Conservation (phyloP, 169 alveolate species). For the Plasmodium gonderi region DNA sequence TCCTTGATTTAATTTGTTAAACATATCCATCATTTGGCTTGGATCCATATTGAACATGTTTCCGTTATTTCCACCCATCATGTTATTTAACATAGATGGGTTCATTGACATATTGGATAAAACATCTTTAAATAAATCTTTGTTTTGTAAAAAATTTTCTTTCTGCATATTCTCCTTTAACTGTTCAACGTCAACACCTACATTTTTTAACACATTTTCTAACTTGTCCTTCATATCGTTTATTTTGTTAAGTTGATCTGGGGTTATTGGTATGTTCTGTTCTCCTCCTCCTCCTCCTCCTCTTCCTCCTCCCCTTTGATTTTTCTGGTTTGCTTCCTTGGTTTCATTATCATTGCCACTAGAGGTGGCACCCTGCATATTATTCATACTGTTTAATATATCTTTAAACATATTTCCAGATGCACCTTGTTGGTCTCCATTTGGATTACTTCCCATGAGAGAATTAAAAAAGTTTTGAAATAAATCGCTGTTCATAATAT, state of each 20-base stretch:
- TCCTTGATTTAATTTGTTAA: neutral
- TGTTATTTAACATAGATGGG: constrained; percentile 9
- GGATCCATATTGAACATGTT: constrained; percentile 2
- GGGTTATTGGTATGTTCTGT: neutral
- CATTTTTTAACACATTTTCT: constrained; percentile 14
- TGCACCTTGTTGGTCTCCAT: neutral
- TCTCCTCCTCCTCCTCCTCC: neutral
- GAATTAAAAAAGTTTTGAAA: constrained; percentile 6
- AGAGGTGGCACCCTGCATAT: neutral
- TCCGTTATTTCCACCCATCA: neutral
- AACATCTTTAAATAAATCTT: neutral
- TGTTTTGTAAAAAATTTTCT: constrained; percentile 8
- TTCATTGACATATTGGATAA: neutral
- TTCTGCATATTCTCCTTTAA: constrained; percentile 24
- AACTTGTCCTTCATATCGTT: constrained; percentile 16
- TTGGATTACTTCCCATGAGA: neutral
- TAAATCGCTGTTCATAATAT: constrained; percentile 20
- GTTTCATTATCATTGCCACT: neutral
- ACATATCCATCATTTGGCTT: constrained; percentile 8
- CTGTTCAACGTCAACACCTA: constrained; percentile 35
- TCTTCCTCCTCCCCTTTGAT: neutral
- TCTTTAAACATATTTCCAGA: constrained; percentile 19
- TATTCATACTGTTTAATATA: neutral
- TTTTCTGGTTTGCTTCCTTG: neutral
- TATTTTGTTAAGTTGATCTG: neutral